Percentiles rank a stretch among this genome's conserved stretches.
phyloP scores from a whole-genome alignment of 306 rosid genomes.

The Acacia confusa region DNA sequence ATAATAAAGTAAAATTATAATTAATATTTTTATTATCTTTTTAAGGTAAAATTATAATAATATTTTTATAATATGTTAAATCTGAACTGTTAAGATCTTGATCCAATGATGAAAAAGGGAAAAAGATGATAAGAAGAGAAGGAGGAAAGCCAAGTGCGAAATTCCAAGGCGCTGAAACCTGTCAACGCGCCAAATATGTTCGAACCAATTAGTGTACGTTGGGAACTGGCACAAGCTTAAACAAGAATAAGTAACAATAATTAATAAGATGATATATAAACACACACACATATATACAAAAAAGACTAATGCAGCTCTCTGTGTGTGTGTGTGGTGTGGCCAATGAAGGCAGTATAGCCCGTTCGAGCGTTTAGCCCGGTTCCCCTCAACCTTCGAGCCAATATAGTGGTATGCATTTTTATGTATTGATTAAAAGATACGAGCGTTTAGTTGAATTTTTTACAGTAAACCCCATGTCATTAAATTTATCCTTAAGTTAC shows the following conservation, averaged over 20 bases:
- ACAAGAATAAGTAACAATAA: neutral
- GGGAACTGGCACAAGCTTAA: conserved; percentile 54
- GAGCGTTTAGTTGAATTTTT: no score
- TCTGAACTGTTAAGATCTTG: no score
- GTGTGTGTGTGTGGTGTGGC: neutral
- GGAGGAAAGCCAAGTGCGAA: no score
- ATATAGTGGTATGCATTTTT: neutral
- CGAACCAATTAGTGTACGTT: conserved; percentile 83
- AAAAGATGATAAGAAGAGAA: no score
- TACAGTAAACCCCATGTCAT: no score
- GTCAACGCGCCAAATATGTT: conserved; percentile 80
- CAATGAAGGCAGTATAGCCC: neutral
- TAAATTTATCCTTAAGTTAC: no score
- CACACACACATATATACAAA: no score
- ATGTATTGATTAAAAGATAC: neutral
- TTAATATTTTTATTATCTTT: no score
- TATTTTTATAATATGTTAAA: no score
- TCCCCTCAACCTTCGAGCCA: neutral
- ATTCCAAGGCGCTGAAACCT: conserved; percentile 81
- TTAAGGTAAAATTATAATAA: no score
- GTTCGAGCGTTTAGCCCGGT: neutral
- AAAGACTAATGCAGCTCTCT: neutral
- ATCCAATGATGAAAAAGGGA: no score
- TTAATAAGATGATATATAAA: neutral
- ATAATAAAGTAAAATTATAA: no score